Evolutionary conservation across 1,284 basidiomycete genomes (phyloP), one percentile per base, ranked within the genome.

Genomic region (Dichomitus squalens): DNA sequence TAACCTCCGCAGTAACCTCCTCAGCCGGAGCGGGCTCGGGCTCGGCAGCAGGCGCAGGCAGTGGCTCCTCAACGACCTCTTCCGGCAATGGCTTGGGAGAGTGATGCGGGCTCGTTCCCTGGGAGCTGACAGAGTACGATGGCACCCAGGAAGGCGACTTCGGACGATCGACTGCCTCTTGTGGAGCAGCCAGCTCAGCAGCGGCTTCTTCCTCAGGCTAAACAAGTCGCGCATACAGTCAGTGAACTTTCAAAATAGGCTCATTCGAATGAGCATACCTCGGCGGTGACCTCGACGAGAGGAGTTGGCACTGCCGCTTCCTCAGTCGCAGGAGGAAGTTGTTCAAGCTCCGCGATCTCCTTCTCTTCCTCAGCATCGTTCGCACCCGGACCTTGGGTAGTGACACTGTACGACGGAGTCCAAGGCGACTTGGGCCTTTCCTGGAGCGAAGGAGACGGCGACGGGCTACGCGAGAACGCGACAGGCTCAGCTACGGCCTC

Each of bases 401-500:
- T 73, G 31, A 78, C 77, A 46, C 70, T 74, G 65, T 78, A 79
- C 3, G 76, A 78, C 4, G 76, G 75, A 6, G 75, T 77, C 76
- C 75, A 79, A 4, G 76, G 76, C 7, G 74, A 74, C 61, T 71
- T 73, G n/a, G 74, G 73, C 36, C 71, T 64, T 38, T 74, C 69
- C 16, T 59, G 44, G 33, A 49, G 31, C 9, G 61, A 63, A 9
- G 58, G 58, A 4, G 57, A 59, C 12, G 60, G 57, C 7, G 57
- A 59, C 11, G 60, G 60, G 48, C 61, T 63, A 12, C 48, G 49
- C 20, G 61, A 52, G 2, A 43, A 31, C 35, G 40, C 46, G 16
- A 25, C 46, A 18, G 49, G 43, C 29, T 61, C 60, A 1, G 25
- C 23, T 2, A 20, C 14, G 34, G 27, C 38, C 16, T 46, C 44